Evolutionary conservation across 768 basidiomycete genomes (phyloP).

Genomic region (Megacollybia marginata): DNA sequence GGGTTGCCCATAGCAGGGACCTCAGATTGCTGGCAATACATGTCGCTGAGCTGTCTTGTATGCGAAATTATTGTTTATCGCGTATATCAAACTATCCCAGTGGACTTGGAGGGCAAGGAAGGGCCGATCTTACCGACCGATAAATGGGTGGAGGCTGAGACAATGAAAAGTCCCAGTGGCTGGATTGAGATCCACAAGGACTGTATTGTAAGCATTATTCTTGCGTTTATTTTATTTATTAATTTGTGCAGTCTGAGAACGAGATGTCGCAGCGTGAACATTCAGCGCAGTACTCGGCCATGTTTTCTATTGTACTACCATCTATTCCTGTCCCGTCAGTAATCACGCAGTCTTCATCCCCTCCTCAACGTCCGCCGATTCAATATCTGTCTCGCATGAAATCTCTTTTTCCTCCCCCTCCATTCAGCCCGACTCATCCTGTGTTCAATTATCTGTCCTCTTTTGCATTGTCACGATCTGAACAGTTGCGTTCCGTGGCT

Average conservation of each 20-base stretch:
- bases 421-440: slow-evolving; percentile 70
- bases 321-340: slow-evolving; percentile 17
- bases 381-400: slow-evolving; percentile 46
- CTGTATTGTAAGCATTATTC: slow-evolving; percentile 48
- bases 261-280: slow-evolving; percentile 26
- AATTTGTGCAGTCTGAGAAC: slow-evolving; percentile 29
- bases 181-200: slow-evolving; percentile 67
- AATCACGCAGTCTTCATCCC: slow-evolving; percentile 18
- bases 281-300: slow-evolving; percentile 35
- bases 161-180: slow-evolving; percentile 58
- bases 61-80: slow-evolving; percentile 65
- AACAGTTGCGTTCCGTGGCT: slow-evolving; percentile 44
- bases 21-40: slow-evolving; percentile 49
- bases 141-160: slow-evolving; percentile 71
- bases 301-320: slow-evolving; percentile 42
- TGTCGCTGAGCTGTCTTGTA: slow-evolving; percentile 60
- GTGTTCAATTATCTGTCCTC: slow-evolving; percentile 60
- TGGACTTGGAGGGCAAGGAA: slow-evolving; percentile 52
- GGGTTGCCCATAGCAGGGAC: slow-evolving; percentile 34
- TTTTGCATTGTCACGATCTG: slow-evolving; percentile 48
- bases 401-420: slow-evolving; percentile 65
- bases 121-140: slow-evolving; percentile 63
- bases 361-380: slow-evolving; percentile 19
- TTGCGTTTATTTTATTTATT: slow-evolving; percentile 7
- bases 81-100: slow-evolving; percentile 50